Conservation (phyloP, 805 yeast species). For the Ogataea philodendri region DNA sequence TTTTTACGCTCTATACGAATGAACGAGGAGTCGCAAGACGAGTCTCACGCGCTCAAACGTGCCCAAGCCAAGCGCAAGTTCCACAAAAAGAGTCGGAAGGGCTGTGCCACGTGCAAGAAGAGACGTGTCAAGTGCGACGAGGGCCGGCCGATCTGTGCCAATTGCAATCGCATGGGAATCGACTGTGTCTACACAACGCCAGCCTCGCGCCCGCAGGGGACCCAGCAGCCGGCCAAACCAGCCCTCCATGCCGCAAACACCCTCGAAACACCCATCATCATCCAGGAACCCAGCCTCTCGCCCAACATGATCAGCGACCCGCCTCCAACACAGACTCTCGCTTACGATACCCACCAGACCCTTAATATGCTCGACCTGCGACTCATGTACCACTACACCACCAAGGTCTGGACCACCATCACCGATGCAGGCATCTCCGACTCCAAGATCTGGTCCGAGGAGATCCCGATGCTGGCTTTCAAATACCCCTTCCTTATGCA, state of each 20-base stretch:
- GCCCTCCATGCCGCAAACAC: not conserved
- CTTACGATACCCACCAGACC: constrained; percentile 29
- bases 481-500: constrained; percentile 90
- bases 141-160: constrained; percentile 69
- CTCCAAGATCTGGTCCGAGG: constrained; percentile 80
- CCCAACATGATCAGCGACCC: constrained; percentile 33
- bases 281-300: constrained; percentile 28
- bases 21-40: constrained; percentile 5
- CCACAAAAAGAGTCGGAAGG: constrained; percentile 84
- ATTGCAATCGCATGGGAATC: constrained; percentile 76
- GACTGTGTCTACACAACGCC: constrained; percentile 59
- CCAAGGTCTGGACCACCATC: constrained; percentile 80
- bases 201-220: not conserved
- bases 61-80: constrained; percentile 78
- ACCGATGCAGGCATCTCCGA: constrained; percentile 90
- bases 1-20: constrained; percentile 13
- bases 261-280: constrained; percentile 3
- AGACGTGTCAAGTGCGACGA: constrained; percentile 95
- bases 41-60: constrained; percentile 19
- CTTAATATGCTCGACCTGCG: constrained; percentile 74
- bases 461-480: constrained; percentile 86
- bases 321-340: constrained; percentile 22
- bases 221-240: not conserved
- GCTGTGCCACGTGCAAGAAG: constrained; percentile 85
- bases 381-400: constrained; percentile 83